Base-by-base conservation (phyloP, 2,329 filamentous ascomycete species). In the Cladosporium sp. region DNA sequence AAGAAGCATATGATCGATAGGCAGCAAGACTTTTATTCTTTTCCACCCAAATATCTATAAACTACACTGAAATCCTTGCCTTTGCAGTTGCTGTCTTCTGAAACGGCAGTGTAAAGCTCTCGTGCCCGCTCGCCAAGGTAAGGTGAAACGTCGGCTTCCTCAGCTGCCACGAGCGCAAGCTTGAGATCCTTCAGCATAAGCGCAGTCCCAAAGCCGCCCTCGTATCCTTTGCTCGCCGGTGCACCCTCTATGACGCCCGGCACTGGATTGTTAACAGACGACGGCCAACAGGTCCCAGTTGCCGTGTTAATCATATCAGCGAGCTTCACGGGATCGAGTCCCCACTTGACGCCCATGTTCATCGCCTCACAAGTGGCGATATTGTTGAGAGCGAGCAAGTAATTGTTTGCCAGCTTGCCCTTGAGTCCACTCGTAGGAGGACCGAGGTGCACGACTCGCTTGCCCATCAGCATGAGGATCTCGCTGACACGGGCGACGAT, bases 371-470 rank as follows among this genome's bases (percentile, higher is more conserved):
- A 85, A 0, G 86, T 87, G 2, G 87, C 87, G 66, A 89, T 93
- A 79, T 99, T 99, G 82, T 93, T 96, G 71, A 98, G 88, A 4
- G 93, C 94, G 3, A 99, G 84, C 30, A 98, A 86, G 77, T 99
- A 99, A 79, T 99, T 99, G 81, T 99, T 99, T 62, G 94, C 93
- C 34, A 99, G 84, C 80, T 99, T 99, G 46, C 91, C 95, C 13
- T 92, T 91, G 1, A 99, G 85, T 0, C 95, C 95, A 2, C 91
- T 87, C 13, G 93, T 93, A 70, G 96, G 93, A 0, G 83, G 83
- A 4, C 95, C 95, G 72, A 96, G 90, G 76, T 96, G 93, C 67
- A 96, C 84, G 5, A 96, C 90, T 66, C 89, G 90, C 75, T 89
- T 89, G 63, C 95, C 95, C 93, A 99, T 97, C 67, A 88, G 83